phyloP scores from a whole-genome alignment of 2,329 filamentous ascomycete genomes.

The Coleophoma eucalyptorum region DNA sequence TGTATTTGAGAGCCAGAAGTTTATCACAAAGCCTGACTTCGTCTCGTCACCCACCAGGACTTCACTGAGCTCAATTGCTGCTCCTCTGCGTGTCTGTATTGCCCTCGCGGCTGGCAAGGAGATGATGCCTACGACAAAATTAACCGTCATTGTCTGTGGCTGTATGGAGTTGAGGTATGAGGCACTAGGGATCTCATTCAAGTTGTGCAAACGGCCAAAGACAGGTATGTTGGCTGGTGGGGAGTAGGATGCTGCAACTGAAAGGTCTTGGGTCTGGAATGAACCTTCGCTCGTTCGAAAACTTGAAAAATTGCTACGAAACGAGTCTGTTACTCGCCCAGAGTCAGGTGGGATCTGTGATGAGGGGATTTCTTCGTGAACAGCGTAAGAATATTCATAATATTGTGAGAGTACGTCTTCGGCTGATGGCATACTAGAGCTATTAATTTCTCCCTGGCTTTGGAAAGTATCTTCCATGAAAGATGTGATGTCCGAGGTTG shows the following conservation, averaged over 20 bases:
- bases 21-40: constrained; percentile 72
- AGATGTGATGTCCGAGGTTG: constrained; percentile 34
- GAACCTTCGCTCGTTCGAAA: constrained; percentile 30
- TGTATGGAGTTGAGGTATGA: constrained; percentile 60
- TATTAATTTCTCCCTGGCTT: constrained; percentile 1
- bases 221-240: constrained; percentile 20
- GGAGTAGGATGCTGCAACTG: constrained; percentile 13
- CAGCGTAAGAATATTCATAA: constrained; percentile 72
- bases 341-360: constrained; percentile 45
- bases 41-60: constrained; percentile 84
- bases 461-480: constrained; percentile 14
- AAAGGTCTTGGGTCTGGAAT: constrained; percentile 27
- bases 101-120: constrained; percentile 63
- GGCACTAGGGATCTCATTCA: constrained; percentile 68
- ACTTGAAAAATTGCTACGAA: constrained; percentile 28
- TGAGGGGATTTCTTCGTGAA: constrained; percentile 63
- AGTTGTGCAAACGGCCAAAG: constrained; percentile 47
- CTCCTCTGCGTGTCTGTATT: constrained; percentile 64
- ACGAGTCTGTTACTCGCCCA: constrained; percentile 14
- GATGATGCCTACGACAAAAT: constrained; percentile 77
- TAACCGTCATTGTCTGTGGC: constrained; percentile 79
- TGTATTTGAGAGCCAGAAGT: constrained; percentile 67
- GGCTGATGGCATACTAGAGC: constrained; percentile 11
- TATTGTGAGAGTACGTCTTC: constrained; percentile 55
- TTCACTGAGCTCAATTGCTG: constrained; percentile 65